These are phyloP conservation scores for Cystobasidium pallidum DNA, from an alignment of 1,284 basidiomycete species.

Conservation along the genomic window DNA sequence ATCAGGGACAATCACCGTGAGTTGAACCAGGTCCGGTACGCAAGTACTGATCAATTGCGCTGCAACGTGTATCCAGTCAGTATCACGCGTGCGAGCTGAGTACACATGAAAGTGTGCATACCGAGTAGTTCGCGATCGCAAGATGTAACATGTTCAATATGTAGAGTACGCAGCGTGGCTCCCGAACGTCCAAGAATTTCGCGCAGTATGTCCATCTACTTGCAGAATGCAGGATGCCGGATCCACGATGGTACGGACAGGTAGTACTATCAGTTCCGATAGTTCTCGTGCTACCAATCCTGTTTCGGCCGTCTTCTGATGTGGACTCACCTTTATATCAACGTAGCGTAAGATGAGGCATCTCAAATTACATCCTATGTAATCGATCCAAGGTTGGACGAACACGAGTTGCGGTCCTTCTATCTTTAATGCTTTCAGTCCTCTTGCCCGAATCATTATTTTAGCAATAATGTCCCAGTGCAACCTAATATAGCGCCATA, in stretches of 20 bases:
- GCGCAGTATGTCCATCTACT: conserved; percentile 17
- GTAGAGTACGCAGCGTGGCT: conserved; percentile 10
- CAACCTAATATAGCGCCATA: background rate
- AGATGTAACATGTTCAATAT: conserved; percentile 36
- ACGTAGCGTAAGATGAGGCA: conserved; percentile 32
- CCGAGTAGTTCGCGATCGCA: conserved; percentile 24
- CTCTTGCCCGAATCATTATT: conserved; percentile 25
- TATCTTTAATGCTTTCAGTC: conserved; percentile 30
- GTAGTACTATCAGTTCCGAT: too few relatives aligned
- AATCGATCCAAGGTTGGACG: conserved; percentile 27
- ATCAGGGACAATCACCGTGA: conserved; percentile 39
- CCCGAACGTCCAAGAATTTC: conserved; percentile 24
- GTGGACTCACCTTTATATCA: conserved; percentile 23
- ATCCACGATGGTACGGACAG: background rate
- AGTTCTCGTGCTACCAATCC: background rate
- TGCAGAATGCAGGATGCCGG: too few relatives aligned
- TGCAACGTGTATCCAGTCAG: background rate
- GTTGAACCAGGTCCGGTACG: conserved; percentile 12
- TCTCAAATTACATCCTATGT: conserved; percentile 29
- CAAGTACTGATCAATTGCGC: conserved; percentile 34
- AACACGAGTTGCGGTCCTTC: conserved; percentile 30
- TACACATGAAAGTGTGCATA: background rate
- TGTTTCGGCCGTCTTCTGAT: background rate
- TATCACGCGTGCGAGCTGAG: background rate
- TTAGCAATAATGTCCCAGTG: conserved; percentile 34